Conservation (phyloP, 164 flowering plant species). For the Brasenia schreberi region DNA sequence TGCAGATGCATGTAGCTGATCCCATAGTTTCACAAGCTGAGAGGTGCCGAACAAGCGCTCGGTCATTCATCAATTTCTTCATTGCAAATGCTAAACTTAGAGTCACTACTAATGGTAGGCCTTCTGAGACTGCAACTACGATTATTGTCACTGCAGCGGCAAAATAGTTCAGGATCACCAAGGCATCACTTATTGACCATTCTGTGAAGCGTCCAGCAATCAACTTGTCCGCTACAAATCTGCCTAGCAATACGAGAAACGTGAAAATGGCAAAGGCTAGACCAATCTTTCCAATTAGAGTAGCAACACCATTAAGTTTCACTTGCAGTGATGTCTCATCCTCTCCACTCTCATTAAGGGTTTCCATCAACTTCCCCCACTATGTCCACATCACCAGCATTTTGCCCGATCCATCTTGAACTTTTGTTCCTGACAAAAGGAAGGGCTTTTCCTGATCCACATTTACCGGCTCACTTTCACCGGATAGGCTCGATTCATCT, state of each 20-base stretch:
- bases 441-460: conserved; percentile 25
- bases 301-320: conserved; percentile 48
- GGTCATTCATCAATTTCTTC: conserved; percentile 38
- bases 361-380: conserved; percentile 54
- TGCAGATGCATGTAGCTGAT: conserved; percentile 39
- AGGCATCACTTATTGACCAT: conserved; percentile 30
- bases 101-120: conserved; percentile 47
- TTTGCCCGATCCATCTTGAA: conserved; percentile 39
- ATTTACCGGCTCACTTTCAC: conserved; percentile 35
- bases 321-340: conserved; percentile 52
- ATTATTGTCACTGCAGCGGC: conserved; percentile 42
- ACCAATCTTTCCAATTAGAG: conserved; percentile 42
- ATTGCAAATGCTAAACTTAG: conserved; percentile 52
- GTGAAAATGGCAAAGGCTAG: conserved; percentile 28
- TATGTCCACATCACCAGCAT: conserved; percentile 45
- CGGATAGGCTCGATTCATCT: conserved; percentile 45
- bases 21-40: conserved; percentile 61
- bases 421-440: conserved; percentile 37
- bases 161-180: conserved; percentile 30
- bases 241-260: conserved; percentile 21
- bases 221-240: conserved; percentile 28
- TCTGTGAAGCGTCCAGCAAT: conserved; percentile 14
- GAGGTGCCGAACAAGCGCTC: conserved; percentile 36
- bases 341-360: conserved; percentile 31
- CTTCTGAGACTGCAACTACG: conserved; percentile 55